Conservation (phyloP, 805 yeast genomes). For the Candida vartiovaarae region DNA sequence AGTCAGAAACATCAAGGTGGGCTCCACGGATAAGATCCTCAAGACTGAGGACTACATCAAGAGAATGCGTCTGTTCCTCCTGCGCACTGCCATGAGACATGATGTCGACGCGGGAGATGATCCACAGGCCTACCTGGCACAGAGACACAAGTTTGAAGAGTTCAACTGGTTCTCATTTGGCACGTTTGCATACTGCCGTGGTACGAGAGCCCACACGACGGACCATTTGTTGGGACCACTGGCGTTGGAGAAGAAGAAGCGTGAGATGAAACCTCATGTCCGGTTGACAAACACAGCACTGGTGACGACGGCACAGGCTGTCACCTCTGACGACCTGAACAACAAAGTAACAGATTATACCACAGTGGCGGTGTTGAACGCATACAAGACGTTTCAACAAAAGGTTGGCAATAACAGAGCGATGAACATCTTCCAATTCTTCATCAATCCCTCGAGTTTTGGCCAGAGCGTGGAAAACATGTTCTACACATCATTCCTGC, state of each 20-base stretch:
- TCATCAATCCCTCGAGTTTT: slow-evolving; percentile 71
- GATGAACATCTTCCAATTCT: slow-evolving; percentile 56
- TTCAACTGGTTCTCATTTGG: slow-evolving; percentile 60
- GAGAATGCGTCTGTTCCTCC: slow-evolving; percentile 31
- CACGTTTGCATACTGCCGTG: slow-evolving; percentile 37
- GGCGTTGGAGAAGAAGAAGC: slow-evolving; percentile 45
- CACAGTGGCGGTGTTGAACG: slow-evolving; percentile 51
- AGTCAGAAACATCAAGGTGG: slow-evolving; percentile 53
- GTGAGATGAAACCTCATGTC: slow-evolving; percentile 27
- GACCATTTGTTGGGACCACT: slow-evolving; percentile 72
- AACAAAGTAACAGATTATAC: slow-evolving; percentile 51
- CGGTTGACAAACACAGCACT: slow-evolving; percentile 36
- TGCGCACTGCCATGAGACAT: slow-evolving; percentile 24
- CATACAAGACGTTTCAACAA: slow-evolving; percentile 35
- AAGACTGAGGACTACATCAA: slow-evolving; percentile 40
- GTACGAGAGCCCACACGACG: slow-evolving; percentile 40
- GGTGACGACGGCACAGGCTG: slow-evolving; percentile 47
- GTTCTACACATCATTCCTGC: slow-evolving; percentile 74
- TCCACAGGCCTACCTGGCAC: slow-evolving; percentile 19
- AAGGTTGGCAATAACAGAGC: slow-evolving; percentile 27
- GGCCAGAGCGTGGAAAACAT: slow-evolving; percentile 77
- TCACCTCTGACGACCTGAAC: slow-evolving; percentile 44
- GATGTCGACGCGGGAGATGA: slow-evolving; percentile 17
- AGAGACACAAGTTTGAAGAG: slow-evolving; percentile 32
- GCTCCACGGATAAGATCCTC: slow-evolving; percentile 44